phyloP scores from a whole-genome alignment of 2,329 filamentous ascomycete genomes.

The Hypoxylon sp. region DNA sequence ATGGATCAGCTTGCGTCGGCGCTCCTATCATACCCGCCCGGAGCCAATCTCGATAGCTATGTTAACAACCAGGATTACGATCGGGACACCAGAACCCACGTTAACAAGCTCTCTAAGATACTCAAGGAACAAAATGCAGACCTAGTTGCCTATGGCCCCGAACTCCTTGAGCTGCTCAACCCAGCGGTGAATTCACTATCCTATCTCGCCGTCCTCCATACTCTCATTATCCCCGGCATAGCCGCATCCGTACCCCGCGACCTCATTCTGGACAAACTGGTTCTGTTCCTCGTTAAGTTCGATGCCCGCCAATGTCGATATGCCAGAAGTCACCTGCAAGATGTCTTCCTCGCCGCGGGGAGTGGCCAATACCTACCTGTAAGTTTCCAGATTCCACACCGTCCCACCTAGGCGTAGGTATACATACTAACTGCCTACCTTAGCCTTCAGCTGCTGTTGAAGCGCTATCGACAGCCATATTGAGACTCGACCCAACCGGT shows the following conservation, averaged over 20 bases:
- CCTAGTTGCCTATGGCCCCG: slow-evolving; percentile 55
- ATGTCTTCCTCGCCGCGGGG: slow-evolving; percentile 60
- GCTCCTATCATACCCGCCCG: slow-evolving; percentile 61
- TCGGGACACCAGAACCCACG: slow-evolving; percentile 57
- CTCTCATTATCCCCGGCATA: slow-evolving; percentile 55
- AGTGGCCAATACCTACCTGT: slow-evolving; percentile 57
- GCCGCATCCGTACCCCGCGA: slow-evolving; percentile 47
- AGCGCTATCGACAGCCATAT: slow-evolving; percentile 67
- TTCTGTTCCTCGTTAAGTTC: slow-evolving; percentile 64
- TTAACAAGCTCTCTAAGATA: slow-evolving; percentile 57
- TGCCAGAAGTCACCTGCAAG: slow-evolving; percentile 60
- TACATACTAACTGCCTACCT: slow-evolving; percentile 15
- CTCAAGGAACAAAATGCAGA: slow-evolving; percentile 54
- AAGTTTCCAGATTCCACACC: slow-evolving; percentile 19
- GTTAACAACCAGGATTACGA: slow-evolving; percentile 59
- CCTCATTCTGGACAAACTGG: slow-evolving; percentile 59
- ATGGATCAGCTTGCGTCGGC: slow-evolving; percentile 59
- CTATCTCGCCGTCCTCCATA: slow-evolving; percentile 64
- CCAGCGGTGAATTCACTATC: slow-evolving; percentile 66
- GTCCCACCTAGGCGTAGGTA: background rate
- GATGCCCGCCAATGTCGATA: slow-evolving; percentile 69
- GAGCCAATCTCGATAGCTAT: slow-evolving; percentile 42
- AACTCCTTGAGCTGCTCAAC: slow-evolving; percentile 63
- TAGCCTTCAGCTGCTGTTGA: slow-evolving; percentile 65
- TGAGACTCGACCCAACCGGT: slow-evolving; percentile 76